Evolutionary conservation across 2,329 filamentous ascomycete species (phyloP), one percentile per base, ranked within the genome.

Genomic region (Microascus cirrosus): DNA sequence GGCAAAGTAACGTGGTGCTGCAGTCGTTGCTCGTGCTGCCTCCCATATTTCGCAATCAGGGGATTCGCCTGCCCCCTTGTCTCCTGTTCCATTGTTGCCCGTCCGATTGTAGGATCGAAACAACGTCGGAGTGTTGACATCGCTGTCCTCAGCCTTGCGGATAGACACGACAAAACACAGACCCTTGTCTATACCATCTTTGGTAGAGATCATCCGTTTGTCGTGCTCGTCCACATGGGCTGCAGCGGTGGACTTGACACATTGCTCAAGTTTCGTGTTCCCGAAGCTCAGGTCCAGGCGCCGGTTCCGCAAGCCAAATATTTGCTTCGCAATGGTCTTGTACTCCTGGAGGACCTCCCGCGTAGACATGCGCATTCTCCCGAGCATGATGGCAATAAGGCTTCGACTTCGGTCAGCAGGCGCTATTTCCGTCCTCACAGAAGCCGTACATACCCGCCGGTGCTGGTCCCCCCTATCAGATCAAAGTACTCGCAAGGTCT

Each of bases 341-440:
- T 78, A 79, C 2, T 67, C 70, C 2, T 65, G 59, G 18, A 77
- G 70, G 34, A 73, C 76, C 20, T 78, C 71, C 25, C 67, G 60
- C 10, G 76, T 69, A 28, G 67, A 69, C 73, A 79, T 75, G 34
- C 70, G 63, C 1, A 79, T 65, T 2, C 73, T 70, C 1, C 75
- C 74, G 5, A 78, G 68, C 69, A 79, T 74, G 36, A 79, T 71
- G 2, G 76, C 74, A 11, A 78, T 73, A 10, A 78, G 64, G 0
- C 75, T 77, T 58, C 36, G 22, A 22, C 53, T 22, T 57, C 5
- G 1, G 45, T 50, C 12, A 50, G 45, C 45, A 6, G 45, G 20
- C 18, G 15, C 59, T 2, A 57, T 39, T 13, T 32, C 15, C 24
- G 5, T 13, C 51, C 12, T 6, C 32, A n/a, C 11, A 13, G 20